phyloP scores from a whole-genome alignment of 306 rosid species.

The Neltuma alba region DNA sequence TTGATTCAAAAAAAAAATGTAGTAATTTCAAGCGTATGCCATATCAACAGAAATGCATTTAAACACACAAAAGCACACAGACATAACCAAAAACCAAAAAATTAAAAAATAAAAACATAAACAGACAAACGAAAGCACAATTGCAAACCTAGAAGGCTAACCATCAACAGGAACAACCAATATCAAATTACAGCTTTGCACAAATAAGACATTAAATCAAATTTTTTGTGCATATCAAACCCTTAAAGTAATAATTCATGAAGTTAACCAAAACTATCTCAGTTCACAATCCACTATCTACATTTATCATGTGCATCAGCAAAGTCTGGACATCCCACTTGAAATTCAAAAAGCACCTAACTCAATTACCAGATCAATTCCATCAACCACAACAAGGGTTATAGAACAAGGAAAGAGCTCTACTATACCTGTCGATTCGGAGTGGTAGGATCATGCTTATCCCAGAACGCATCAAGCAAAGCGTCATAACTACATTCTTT shows the following conservation, averaged over 20 bases:
- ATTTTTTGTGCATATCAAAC: slow-evolving; percentile 13
- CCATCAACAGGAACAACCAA: not conserved
- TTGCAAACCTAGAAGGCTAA: not conserved
- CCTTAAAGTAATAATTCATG: not conserved
- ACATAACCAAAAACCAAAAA: not conserved
- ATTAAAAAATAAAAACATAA: too few species aligned
- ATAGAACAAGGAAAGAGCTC: not conserved
- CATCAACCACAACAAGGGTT: slow-evolving; percentile 1
- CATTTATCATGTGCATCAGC: slow-evolving; percentile 6
- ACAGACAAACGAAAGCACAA: not conserved
- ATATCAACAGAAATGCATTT: not conserved
- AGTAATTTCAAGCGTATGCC: slow-evolving; percentile 3
- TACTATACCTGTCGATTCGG: slow-evolving; percentile 75
- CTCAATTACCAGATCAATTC: slow-evolving; percentile 12
- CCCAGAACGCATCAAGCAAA: slow-evolving; percentile 75
- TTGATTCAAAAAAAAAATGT: not conserved
- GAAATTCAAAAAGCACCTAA: slow-evolving; percentile 17
- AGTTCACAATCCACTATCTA: slow-evolving; percentile 4
- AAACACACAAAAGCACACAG: not conserved
- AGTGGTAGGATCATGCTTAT: slow-evolving; percentile 84
- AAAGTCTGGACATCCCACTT: not conserved
- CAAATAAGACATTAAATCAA: slow-evolving; percentile 22
- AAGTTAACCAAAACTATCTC: slow-evolving; percentile 9
- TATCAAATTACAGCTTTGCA: not conserved
- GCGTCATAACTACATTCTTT: slow-evolving; percentile 62